phyloP scores from a whole-genome alignment of 352 stramenopile species.

The Globisporangium recalcitrans region DNA sequence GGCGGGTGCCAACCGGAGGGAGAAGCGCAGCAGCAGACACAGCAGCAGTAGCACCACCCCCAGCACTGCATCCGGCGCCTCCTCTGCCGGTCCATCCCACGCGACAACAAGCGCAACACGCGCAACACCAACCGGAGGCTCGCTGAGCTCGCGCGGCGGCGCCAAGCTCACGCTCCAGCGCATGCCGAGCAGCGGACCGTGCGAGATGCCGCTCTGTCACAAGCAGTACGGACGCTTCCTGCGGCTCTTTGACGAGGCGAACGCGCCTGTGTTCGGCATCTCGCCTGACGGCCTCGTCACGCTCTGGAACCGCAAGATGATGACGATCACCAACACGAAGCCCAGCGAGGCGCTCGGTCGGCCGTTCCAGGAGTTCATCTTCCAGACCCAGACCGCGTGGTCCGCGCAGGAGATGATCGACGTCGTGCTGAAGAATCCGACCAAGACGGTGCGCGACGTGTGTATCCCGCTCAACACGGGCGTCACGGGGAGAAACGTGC shows the following conservation, averaged over 20 bases:
- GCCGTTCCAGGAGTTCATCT: constrained; percentile 34
- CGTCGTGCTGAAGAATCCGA: constrained; percentile 14
- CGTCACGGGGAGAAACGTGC: constrained; percentile 30
- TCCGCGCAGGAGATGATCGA: constrained; percentile 16
- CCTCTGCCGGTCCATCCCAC: neutral
- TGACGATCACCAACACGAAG: constrained; percentile 31
- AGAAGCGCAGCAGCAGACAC: constrained; percentile 1
- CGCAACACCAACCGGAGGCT: neutral
- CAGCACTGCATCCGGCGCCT: neutral
- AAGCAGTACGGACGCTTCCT: constrained; percentile 26
- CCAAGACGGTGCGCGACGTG: constrained; percentile 30
- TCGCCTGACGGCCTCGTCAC: constrained; percentile 36
- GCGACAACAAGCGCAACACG: neutral
- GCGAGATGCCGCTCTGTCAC: constrained; percentile 1
- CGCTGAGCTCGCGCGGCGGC: constrained; percentile 8
- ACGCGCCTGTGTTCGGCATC: constrained; percentile 44
- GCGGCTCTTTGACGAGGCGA: constrained; percentile 46
- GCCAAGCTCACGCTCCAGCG: neutral
- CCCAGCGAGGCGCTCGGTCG: constrained; percentile 25
- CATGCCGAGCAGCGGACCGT: constrained; percentile 1
- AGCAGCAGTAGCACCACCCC: neutral
- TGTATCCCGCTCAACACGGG: constrained; percentile 45
- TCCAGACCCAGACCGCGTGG: constrained; percentile 15
- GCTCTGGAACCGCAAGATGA: constrained; percentile 65
- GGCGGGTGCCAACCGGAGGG: constrained; percentile 3